phyloP scores from a whole-genome alignment of 306 rosid species.

The Vigna trinervia region DNA sequence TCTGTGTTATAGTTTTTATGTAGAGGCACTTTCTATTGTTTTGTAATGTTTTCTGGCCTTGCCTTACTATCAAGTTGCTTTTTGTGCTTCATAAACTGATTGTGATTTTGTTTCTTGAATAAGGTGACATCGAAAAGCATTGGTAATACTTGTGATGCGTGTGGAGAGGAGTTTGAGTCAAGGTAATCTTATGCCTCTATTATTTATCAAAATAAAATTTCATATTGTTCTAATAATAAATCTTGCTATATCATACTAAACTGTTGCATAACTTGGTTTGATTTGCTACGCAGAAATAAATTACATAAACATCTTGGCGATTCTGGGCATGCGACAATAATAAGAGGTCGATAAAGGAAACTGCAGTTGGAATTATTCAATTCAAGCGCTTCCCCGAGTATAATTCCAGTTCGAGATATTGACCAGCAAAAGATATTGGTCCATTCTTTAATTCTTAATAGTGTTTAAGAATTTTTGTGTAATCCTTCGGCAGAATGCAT shows the following conservation, averaged over 20 bases:
- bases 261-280: slow-evolving; percentile 12
- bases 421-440: slow-evolving; percentile 32
- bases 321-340: slow-evolving; percentile 75
- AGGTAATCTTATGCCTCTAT: slow-evolving; percentile 55
- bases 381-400: background rate
- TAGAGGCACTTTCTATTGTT: no score
- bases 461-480: slow-evolving; percentile 22
- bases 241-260: background rate
- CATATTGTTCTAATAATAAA: background rate
- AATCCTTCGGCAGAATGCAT: slow-evolving; percentile 29
- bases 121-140: slow-evolving; percentile 64
- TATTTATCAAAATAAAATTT: slow-evolving; percentile 1
- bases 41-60: slow-evolving; percentile 18
- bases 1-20: background rate
- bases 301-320: slow-evolving; percentile 82
- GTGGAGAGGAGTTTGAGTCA: slow-evolving; percentile 89
- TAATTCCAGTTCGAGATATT: slow-evolving; percentile 6
- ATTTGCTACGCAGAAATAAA: slow-evolving; percentile 67
- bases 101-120: slow-evolving; percentile 38
- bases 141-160: slow-evolving; percentile 65
- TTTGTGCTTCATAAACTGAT: slow-evolving; percentile 37
- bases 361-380: slow-evolving; percentile 4
- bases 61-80: slow-evolving; percentile 24
- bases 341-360: slow-evolving; percentile 58
- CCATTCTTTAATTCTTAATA: slow-evolving; percentile 50